Evolutionary conservation across 2,329 filamentous ascomycete species (phyloP).

Genomic region (Podosphaera xanthii): DNA sequence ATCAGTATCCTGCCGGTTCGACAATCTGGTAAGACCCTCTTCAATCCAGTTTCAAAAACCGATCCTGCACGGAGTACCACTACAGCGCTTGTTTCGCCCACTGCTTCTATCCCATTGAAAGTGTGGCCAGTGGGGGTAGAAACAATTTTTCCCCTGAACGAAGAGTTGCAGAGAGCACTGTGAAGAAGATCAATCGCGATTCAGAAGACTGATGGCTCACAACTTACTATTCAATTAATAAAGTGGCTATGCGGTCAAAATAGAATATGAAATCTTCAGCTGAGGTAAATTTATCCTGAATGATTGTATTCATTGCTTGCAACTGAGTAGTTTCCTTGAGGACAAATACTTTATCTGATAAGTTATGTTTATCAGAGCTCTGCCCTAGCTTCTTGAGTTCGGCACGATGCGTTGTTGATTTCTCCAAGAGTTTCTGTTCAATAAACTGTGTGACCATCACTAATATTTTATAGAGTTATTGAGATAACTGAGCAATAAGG

Average conservation of each 20-base stretch:
- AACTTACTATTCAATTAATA: constrained; percentile 55
- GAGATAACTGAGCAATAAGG: background rate
- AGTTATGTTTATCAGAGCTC: constrained; percentile 43
- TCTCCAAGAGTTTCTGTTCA: constrained; percentile 63
- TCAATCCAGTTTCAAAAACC: constrained; percentile 68
- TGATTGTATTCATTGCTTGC: constrained; percentile 69
- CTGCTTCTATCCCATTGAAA: constrained; percentile 49
- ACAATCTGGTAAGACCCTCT: constrained; percentile 81
- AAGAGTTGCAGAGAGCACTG: constrained; percentile 55
- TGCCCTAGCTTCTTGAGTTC: constrained; percentile 57
- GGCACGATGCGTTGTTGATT: constrained; percentile 62
- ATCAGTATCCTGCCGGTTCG: constrained; percentile 75
- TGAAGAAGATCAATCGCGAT: background rate
- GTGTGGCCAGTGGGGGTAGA: constrained; percentile 44
- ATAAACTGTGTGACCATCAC: constrained; percentile 90
- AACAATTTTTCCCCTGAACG: constrained; percentile 40
- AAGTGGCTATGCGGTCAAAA: constrained; percentile 69
- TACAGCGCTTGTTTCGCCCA: constrained; percentile 62
- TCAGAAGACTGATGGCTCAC: background rate
- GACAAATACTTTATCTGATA: constrained; percentile 53
- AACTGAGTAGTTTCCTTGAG: constrained; percentile 62
- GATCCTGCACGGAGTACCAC: constrained; percentile 75
- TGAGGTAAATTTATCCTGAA: constrained; percentile 55
- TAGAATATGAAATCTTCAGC: constrained; percentile 94
- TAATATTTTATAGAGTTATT: constrained; percentile 16